Percentiles rank a stretch among this genome's conserved stretches.
phyloP scores from a whole-genome alignment of 2,329 filamentous ascomycete genomes.

The Fusarium solani-melongenae region DNA sequence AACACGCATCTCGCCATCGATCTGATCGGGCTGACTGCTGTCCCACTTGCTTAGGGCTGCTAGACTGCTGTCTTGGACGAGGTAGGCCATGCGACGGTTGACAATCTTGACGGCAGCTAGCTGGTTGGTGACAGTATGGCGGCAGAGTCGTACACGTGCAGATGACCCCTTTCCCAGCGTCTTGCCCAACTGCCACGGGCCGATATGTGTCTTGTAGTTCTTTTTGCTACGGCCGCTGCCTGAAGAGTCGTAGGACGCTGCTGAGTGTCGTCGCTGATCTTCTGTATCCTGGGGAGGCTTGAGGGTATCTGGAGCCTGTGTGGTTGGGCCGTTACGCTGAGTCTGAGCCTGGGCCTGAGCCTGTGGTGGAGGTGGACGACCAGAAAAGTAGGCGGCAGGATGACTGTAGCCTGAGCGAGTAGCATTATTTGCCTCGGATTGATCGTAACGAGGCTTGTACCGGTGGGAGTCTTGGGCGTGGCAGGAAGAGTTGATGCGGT shows the following conservation, averaged over 20 bases:
- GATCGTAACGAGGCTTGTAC: constrained; percentile 47
- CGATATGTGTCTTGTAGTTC: constrained; percentile 79
- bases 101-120: constrained; percentile 96
- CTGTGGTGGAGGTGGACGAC: constrained; percentile 22
- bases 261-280: constrained; percentile 52
- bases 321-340: constrained; percentile 27
- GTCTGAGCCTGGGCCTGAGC: not conserved
- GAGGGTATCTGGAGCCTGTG: constrained; percentile 20
- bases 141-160: constrained; percentile 85
- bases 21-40: constrained; percentile 63
- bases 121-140: constrained; percentile 82
- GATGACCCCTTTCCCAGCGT: constrained; percentile 92
- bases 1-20: constrained; percentile 74
- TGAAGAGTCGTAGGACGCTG: constrained; percentile 55
- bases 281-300: constrained; percentile 47
- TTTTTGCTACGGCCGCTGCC: constrained; percentile 54
- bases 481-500: constrained; percentile 58
- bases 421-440: constrained; percentile 28
- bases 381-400: constrained; percentile 29
- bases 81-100: constrained; percentile 81
- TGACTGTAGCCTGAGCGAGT: constrained; percentile 25
- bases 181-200: constrained; percentile 92
- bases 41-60: constrained; percentile 83
- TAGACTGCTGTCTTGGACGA: constrained; percentile 87
- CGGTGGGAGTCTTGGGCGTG: constrained; percentile 41